A percentile compares a stretch with the other conserved stretches of the same genome.
These are phyloP conservation scores for Trichoderma asperelloides DNA, from an alignment of 495 filamentous ascomycete genomes.

Conservation along the genomic window DNA sequence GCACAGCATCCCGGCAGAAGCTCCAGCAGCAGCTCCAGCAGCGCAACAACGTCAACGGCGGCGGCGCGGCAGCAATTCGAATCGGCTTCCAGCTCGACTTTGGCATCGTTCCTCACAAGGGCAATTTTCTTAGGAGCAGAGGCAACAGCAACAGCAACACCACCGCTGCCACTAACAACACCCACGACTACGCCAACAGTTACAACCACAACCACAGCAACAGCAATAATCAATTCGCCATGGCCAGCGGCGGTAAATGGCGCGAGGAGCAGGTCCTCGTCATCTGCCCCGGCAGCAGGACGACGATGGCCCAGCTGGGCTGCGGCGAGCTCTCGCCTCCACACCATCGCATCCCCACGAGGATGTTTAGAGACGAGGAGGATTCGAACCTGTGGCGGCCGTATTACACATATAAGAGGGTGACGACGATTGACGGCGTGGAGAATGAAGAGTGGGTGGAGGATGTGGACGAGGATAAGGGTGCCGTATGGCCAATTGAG, in stretches of 20 bases:
- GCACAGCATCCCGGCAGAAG: background rate
- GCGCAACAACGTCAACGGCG: background rate
- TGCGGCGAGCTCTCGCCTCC: constrained; percentile 88
- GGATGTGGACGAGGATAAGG: constrained; percentile 77
- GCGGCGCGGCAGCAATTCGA: background rate
- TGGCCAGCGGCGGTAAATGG: constrained; percentile 29
- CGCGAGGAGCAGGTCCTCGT: constrained; percentile 52
- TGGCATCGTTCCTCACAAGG: background rate
- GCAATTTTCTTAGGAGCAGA: background rate
- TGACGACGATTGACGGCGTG: constrained; percentile 33
- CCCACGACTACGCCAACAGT: background rate
- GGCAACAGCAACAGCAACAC: background rate
- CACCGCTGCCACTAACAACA: background rate
- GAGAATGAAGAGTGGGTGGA: constrained; percentile 63
- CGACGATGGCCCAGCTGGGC: constrained; percentile 87
- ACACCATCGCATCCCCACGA: constrained; percentile 68
- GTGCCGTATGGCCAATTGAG: constrained; percentile 77
- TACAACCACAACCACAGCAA: background rate
- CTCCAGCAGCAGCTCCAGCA: background rate
- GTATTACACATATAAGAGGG: constrained; percentile 64
- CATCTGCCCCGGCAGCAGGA: constrained; percentile 90
- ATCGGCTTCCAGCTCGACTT: background rate
- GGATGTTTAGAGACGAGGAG: constrained; percentile 78
- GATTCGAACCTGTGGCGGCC: constrained; percentile 76
- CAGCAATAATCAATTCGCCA: background rate